Evolutionary conservation across 345 rosid species (phyloP), one percentile per base, ranked within the genome.

Genomic region (Eucalyptus cloeziana): DNA sequence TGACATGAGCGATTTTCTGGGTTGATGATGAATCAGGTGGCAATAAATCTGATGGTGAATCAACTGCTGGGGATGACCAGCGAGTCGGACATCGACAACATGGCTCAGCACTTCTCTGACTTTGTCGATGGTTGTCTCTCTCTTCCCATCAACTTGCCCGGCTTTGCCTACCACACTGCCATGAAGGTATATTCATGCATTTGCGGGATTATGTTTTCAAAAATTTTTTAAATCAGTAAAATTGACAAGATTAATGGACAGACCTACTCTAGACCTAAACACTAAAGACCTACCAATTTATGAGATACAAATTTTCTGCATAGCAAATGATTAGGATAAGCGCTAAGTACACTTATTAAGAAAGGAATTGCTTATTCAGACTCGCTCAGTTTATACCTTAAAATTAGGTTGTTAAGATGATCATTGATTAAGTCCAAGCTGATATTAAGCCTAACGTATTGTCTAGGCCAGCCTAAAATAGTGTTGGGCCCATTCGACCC

Each of bases 51-150:
- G 14, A 96, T 97, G 98, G 96, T 96, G 54, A 95, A 97, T 86
- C 98, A 96, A 90, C 92, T 97, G 69, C 90, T 97, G 17, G 97
- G 97, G 37, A 94, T 93, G 87, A 93, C 95, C 9, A 94, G 91
- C 24, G 95, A 94, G 86, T 91, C 92, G 40, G 98, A 96, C 91
- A 93, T 97, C 37, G 91, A 96, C 87, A 94, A 95, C 93, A 96
- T 97, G 96, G 94, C 98, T 92, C 90, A 49, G 43, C 92, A 94
- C 54, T 96, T 97, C 93, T 97, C 98, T 15, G 93, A 95, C 87
- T 97, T 97, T 49, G 98, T 94, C 13, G 99, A 97, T 88, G 99
- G 99, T 13, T 96, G 99, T 89, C 95, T 97, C 86, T 97, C 99
- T 33, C 89, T 95, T 91, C 99, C 99, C 79, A 90, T 97, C 69